Evolutionary conservation across 108 stramenopile genomes (phyloP).

Genomic region (Seminavis robusta): DNA sequence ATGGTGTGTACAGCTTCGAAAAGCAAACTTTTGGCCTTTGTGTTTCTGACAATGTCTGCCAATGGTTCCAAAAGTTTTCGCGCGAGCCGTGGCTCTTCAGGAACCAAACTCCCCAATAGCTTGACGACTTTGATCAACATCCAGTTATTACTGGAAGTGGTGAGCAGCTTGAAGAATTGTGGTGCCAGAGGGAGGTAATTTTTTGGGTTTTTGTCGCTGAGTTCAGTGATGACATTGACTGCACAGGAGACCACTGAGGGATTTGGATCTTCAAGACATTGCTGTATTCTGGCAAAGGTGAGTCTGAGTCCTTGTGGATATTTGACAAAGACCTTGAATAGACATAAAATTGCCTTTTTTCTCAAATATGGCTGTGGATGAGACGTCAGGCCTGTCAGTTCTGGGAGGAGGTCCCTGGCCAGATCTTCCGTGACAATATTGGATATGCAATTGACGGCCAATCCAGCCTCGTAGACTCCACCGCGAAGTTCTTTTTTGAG

Average conservation of each 20-base stretch:
- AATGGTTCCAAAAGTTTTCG: slow-evolving; percentile 97
- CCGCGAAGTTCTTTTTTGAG: slow-evolving; percentile 94
- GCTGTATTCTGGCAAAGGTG: slow-evolving; percentile 91
- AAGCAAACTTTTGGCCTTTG: slow-evolving; percentile 93
- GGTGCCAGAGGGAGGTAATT: slow-evolving; percentile 98
- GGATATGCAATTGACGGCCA: slow-evolving; percentile 95
- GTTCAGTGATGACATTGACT: slow-evolving; percentile 98
- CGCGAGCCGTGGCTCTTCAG: slow-evolving; percentile 97
- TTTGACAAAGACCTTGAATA: slow-evolving; percentile 96
- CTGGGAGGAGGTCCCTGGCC: slow-evolving; percentile 88
- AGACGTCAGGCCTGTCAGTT: slow-evolving; percentile 76
- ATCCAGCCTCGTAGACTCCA: slow-evolving; percentile 92
- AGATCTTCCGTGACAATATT: slow-evolving; percentile 97
- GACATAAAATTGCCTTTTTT: slow-evolving; percentile 94
- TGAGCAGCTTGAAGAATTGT: slow-evolving; percentile 94
- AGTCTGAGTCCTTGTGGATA: slow-evolving; percentile 99
- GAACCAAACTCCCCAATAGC: slow-evolving; percentile 90
- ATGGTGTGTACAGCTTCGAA: slow-evolving; percentile 96
- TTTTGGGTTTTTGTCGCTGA: slow-evolving; percentile 94
- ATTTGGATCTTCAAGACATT: slow-evolving; percentile 86
- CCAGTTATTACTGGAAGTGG: slow-evolving; percentile 97
- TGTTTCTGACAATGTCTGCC: slow-evolving; percentile 90
- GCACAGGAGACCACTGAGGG: slow-evolving; percentile 94
- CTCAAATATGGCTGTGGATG: slow-evolving; percentile 93
- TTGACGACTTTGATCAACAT: slow-evolving; percentile 99